A percentile compares a stretch with the other conserved stretches of the same genome.
Evolutionary conservation across 2,329 filamentous ascomycete species (phyloP).

Genomic region (Arthroderma uncinatum): DNA sequence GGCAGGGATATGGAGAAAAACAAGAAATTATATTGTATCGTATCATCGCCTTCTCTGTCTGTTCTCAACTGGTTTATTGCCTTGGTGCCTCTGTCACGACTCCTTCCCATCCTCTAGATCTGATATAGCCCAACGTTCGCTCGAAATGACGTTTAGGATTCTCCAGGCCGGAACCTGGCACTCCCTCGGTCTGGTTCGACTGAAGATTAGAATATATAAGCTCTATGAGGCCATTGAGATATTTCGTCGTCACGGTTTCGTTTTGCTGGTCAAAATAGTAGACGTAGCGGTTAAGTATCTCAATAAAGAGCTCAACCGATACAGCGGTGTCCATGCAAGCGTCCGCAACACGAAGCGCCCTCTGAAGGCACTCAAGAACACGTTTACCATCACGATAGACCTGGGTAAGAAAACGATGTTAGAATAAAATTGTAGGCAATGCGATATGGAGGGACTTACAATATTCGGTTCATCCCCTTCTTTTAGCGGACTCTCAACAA

Average conservation of each 20-base stretch:
- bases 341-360: slow-evolving; percentile 88
- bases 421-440: not conserved
- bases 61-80: not conserved
- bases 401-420: slow-evolving; percentile 25
- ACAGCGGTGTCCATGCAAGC: slow-evolving; percentile 98
- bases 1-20: not conserved
- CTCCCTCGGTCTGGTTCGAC: slow-evolving; percentile 59
- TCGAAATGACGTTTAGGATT: slow-evolving; percentile 89
- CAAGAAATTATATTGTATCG: not conserved
- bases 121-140: slow-evolving; percentile 88
- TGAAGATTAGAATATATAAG: slow-evolving; percentile 93
- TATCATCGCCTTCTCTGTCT: not conserved
- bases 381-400: slow-evolving; percentile 96
- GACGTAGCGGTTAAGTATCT: slow-evolving; percentile 95
- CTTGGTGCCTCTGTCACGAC: slow-evolving; percentile 56
- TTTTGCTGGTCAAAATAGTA: slow-evolving; percentile 99
- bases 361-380: slow-evolving; percentile 89
- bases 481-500: slow-evolving; percentile 65
- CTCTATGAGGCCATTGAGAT: slow-evolving; percentile 94
- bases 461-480: slow-evolving; percentile 71
- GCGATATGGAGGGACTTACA: slow-evolving; percentile 40
- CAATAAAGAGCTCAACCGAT: slow-evolving; percentile 94
- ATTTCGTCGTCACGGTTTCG: slow-evolving; percentile 95
- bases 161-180: slow-evolving; percentile 61
- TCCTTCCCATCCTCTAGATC: slow-evolving; percentile 82